These are phyloP conservation scores for Phytophthora tubulina DNA, from an alignment of 352 stramenopile genomes.

Conservation along the genomic window DNA sequence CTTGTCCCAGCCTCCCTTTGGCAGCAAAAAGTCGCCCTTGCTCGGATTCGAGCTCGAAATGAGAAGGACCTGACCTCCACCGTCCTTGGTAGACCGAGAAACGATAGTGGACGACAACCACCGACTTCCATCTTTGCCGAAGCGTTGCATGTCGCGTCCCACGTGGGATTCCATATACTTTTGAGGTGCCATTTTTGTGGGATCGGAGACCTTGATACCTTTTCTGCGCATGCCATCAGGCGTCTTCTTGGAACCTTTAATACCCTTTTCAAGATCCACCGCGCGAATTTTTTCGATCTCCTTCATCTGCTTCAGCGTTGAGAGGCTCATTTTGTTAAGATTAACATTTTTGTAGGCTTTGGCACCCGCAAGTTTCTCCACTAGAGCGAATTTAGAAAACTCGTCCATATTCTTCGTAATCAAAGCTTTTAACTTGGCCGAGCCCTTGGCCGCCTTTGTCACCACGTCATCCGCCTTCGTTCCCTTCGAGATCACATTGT, in stretches of 20 bases:
- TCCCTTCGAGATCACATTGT: no score
- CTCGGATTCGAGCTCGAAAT: constrained; percentile 32
- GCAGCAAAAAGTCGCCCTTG: constrained; percentile 27
- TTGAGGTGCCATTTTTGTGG: neutral
- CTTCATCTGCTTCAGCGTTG: neutral
- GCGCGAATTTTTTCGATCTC: constrained; percentile 1
- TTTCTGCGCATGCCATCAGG: constrained; percentile 3
- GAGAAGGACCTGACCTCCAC: constrained; percentile 11
- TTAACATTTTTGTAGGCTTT: neutral
- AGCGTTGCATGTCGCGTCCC: neutral
- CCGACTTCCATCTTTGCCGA: neutral
- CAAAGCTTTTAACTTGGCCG: neutral
- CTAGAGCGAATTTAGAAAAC: neutral
- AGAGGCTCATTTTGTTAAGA: neutral
- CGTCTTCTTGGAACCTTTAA: neutral
- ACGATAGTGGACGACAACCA: neutral
- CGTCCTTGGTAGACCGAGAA: neutral
- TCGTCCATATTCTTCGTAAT: neutral
- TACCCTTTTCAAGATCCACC: constrained; percentile 7
- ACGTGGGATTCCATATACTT: constrained; percentile 3
- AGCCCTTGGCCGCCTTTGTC: no score
- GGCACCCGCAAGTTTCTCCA: neutral
- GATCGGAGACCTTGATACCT: constrained; percentile 1
- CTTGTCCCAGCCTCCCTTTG: constrained; percentile 30
- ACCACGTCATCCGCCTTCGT: no score